These are phyloP conservation scores for Lyophyllum shimeji DNA, from an alignment of 768 basidiomycete genomes.

Conservation along the genomic window DNA sequence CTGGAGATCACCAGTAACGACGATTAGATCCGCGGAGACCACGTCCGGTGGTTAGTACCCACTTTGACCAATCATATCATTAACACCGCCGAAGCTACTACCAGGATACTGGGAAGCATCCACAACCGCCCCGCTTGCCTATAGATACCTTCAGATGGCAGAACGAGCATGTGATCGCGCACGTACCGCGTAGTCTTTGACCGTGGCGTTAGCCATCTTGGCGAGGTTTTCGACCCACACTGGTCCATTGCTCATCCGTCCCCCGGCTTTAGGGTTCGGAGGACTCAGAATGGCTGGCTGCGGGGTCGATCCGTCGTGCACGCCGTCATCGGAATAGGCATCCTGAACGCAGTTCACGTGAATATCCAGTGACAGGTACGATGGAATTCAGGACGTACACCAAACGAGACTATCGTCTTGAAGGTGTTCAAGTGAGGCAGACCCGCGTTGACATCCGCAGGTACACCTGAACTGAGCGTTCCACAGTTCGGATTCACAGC, in stretches of 20 bases:
- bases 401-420: slow-evolving; percentile 52
- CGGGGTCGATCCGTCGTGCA: slow-evolving; percentile 42
- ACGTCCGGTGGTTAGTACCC: background rate
- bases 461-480: slow-evolving; percentile 28
- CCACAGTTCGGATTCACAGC: slow-evolving; percentile 50
- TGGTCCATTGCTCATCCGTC: slow-evolving; percentile 48
- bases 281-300: slow-evolving; percentile 38
- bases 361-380: background rate
- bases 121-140: slow-evolving; percentile 29
- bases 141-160: background rate
- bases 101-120: slow-evolving; percentile 24
- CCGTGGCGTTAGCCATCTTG: slow-evolving; percentile 31
- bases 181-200: slow-evolving; percentile 54
- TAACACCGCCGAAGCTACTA: slow-evolving; percentile 1
- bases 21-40: background rate
- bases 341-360: slow-evolving; percentile 31
- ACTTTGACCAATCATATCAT: slow-evolving; percentile 29
- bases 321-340: slow-evolving; percentile 34
- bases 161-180: background rate
- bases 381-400: slow-evolving; percentile 29
- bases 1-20: slow-evolving; percentile 4
- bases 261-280: slow-evolving; percentile 48
- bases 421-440: slow-evolving; percentile 31
- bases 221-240: slow-evolving; percentile 53
- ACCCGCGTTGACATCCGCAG: slow-evolving; percentile 46